Conservation (phyloP, 805 yeast genomes). For the Starmerella powellii region DNA sequence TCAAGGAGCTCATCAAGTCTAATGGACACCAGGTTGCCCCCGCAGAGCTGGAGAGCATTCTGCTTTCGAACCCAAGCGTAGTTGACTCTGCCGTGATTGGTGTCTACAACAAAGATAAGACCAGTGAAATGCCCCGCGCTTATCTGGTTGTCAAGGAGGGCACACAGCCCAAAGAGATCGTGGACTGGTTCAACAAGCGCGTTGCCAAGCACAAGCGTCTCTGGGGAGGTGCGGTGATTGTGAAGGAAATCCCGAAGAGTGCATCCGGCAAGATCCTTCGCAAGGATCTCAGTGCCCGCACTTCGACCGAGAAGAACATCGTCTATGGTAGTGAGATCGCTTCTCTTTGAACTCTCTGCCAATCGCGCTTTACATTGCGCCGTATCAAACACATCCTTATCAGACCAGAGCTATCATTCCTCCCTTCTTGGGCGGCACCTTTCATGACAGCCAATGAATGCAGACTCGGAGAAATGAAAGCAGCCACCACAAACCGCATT, state of each 20-base stretch:
- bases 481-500: too few relatives aligned
- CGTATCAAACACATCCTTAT: too few relatives aligned
- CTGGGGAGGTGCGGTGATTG: conserved; percentile 45
- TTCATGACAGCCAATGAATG: too few relatives aligned
- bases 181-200: conserved; percentile 29
- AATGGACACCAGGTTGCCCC: conserved; percentile 86
- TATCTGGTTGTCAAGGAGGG: conserved; percentile 24
- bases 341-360: conserved; percentile 9
- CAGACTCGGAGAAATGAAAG: too few relatives aligned
- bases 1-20: conserved; percentile 54
- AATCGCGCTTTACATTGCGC: too few relatives aligned
- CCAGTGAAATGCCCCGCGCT: conserved; percentile 51
- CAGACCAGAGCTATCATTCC: too few relatives aligned
- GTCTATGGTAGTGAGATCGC: conserved; percentile 18
- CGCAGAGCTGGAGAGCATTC: conserved; percentile 82
- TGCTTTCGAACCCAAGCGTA: conserved; percentile 62
- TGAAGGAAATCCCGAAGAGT: conserved; percentile 81
- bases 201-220: conserved; percentile 32
- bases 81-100: conserved; percentile 88
- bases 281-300: conserved; percentile 62
- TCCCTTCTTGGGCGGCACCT: too few relatives aligned
- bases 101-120: conserved; percentile 52
- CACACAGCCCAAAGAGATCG: conserved; percentile 22
- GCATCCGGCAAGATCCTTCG: conserved; percentile 92
- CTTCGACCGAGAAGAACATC: conserved; percentile 15